Evolutionary conservation across 345 rosid genomes (phyloP).

Genomic region (Gossypium longicalyx): DNA sequence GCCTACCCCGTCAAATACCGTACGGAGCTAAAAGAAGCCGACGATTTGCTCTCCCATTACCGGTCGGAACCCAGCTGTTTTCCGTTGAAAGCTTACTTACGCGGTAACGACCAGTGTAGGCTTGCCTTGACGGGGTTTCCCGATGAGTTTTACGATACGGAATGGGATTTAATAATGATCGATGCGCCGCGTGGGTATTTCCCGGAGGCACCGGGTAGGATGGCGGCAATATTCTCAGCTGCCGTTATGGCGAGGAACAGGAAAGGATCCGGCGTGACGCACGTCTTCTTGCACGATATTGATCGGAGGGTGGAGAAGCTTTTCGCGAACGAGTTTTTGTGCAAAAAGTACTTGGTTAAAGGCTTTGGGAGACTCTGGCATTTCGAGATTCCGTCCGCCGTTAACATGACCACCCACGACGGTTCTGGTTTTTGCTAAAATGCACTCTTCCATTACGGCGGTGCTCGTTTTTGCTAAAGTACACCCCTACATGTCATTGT

Average conservation of each 20-base stretch:
- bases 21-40: slow-evolving; percentile 54
- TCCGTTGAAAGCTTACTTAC: slow-evolving; percentile 46
- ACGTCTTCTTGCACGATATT: slow-evolving; percentile 65
- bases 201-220: slow-evolving; percentile 65
- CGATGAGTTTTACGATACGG: slow-evolving; percentile 68
- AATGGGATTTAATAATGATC: slow-evolving; percentile 88
- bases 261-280: slow-evolving; percentile 64
- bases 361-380: slow-evolving; percentile 62
- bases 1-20: slow-evolving; percentile 66
- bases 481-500: not conserved
- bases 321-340: slow-evolving; percentile 60
- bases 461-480: not conserved
- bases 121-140: slow-evolving; percentile 64
- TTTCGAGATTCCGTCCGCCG: slow-evolving; percentile 60
- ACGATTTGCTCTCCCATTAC: slow-evolving; percentile 37
- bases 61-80: slow-evolving; percentile 39
- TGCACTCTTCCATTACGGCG: not conserved
- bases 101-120: slow-evolving; percentile 53
- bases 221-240: slow-evolving; percentile 80
- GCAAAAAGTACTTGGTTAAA: slow-evolving; percentile 47
- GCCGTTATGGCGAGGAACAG: slow-evolving; percentile 71
- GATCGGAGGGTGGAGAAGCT: slow-evolving; percentile 62
- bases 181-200: slow-evolving; percentile 81
- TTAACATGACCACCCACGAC: slow-evolving; percentile 28
- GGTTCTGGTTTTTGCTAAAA: slow-evolving; percentile 51